Percentiles rank a stretch among this genome's conserved stretches.
Conservation (phyloP, 2,329 filamentous ascomycete genomes). For the Aspergillus sojae region DNA sequence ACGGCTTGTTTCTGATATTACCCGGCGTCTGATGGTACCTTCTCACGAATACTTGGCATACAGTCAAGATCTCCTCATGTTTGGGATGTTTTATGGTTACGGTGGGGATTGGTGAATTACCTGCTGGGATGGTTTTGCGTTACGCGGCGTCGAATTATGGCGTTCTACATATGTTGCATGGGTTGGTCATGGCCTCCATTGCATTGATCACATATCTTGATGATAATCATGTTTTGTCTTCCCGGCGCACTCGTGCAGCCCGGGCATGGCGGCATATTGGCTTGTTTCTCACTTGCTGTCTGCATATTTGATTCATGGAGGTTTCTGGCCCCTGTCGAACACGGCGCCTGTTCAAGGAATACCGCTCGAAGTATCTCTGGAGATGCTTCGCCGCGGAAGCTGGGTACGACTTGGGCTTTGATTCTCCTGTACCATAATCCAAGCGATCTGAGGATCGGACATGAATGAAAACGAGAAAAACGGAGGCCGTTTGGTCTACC, state of each 20-base stretch:
- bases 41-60: conserved; percentile 27
- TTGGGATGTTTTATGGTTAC: conserved; percentile 21
- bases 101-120: conserved; percentile 20
- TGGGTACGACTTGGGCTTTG: background rate
- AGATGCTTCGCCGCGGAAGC: background rate
- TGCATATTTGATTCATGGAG: conserved; percentile 2
- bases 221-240: conserved; percentile 16
- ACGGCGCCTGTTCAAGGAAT: background rate
- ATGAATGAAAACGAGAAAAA: conserved; percentile 28
- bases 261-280: background rate
- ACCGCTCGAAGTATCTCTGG: background rate
- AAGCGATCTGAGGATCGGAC: conserved; percentile 7
- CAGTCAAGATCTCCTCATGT: conserved; percentile 24
- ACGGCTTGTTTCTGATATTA: conserved; percentile 18
- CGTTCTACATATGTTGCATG: conserved; percentile 22
- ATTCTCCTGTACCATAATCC: conserved; percentile 17
- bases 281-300: background rate
- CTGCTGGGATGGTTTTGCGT: conserved; percentile 16
- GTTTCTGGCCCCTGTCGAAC: background rate
- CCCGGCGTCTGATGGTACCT: conserved; percentile 29
- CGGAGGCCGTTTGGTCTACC: conserved; percentile 18
- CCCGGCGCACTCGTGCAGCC: background rate
- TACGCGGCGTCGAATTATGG: conserved; percentile 20
- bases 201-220: conserved; percentile 20
- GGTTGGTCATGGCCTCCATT: conserved; percentile 17